phyloP scores from a whole-genome alignment of 164 flowering plant species.

The Euptelea pleiosperma region DNA sequence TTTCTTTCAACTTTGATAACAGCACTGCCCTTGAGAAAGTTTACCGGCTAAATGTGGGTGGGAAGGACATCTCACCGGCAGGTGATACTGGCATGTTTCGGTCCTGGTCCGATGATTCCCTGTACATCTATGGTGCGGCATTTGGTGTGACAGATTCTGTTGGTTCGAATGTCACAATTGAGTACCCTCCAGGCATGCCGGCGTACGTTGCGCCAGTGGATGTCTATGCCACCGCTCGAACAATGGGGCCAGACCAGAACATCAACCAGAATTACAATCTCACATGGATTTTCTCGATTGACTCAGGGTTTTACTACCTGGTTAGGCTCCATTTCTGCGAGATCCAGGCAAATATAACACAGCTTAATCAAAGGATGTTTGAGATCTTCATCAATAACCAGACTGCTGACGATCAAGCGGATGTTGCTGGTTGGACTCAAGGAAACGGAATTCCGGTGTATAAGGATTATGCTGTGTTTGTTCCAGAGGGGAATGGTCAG shows the following conservation, averaged over 20 bases:
- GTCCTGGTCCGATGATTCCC: slow-evolving; percentile 43
- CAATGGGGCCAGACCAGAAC: slow-evolving; percentile 54
- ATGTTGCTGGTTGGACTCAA: too few species aligned
- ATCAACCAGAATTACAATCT: slow-evolving; percentile 59
- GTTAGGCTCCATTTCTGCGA: slow-evolving; percentile 94
- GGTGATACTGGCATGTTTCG: slow-evolving; percentile 28
- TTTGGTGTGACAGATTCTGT: slow-evolving; percentile 47
- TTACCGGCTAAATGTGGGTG: slow-evolving; percentile 81
- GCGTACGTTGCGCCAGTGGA: slow-evolving; percentile 55
- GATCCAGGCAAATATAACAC: slow-evolving; percentile 29
- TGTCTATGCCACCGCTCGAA: slow-evolving; percentile 64
- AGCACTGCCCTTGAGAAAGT: slow-evolving; percentile 64
- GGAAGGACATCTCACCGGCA: slow-evolving; percentile 34
- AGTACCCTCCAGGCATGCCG: slow-evolving; percentile 37
- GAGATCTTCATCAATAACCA: slow-evolving; percentile 57
- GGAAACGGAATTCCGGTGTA: too few species aligned
- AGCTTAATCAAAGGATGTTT: slow-evolving; percentile 65
- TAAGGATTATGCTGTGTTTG: too few species aligned
- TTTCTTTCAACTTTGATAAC: slow-evolving; percentile 35
- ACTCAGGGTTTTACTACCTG: slow-evolving; percentile 63
- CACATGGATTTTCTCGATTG: slow-evolving; percentile 70
- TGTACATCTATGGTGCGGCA: slow-evolving; percentile 52
- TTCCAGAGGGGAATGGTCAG: too few species aligned
- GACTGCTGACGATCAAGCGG: slow-evolving; percentile 54
- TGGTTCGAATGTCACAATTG: slow-evolving; percentile 32